Evolutionary conservation across 2,329 filamentous ascomycete species (phyloP), one percentile per base, ranked within the genome.

Genomic region (Colletotrichum karsti): DNA sequence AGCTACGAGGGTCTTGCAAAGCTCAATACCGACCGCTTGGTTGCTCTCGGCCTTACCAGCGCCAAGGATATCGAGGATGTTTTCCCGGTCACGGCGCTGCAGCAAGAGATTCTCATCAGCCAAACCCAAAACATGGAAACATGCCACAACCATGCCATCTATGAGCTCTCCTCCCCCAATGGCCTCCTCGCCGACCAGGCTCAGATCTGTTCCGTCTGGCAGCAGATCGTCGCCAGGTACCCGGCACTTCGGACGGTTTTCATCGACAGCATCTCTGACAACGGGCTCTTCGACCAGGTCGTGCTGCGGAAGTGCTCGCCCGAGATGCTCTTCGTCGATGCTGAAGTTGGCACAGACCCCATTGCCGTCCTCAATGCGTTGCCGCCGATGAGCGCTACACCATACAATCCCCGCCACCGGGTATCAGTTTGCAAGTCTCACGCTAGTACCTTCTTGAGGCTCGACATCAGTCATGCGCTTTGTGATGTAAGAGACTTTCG

Each of bases 261-360:
- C 64, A 83, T 82, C 46, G 84, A 86, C 50, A 85, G 84, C 35
- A 77, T 85, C 12, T 82, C 83, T 10, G 79, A 82, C 39, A 79
- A 83, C 6, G 83, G 84, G 0, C 74, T 87, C 0, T 87, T 83
- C 63, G 84, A 87, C 63, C 84, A 83, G 70, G 78, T 87, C 10
- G 76, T 88, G 6, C 73, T 88, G 2, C 79, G 80, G 8, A 81
- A 79, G 51, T 78, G 80, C 15, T 86, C 84, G 0, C 84, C 86
- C 0, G 81, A 78, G 37, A 87, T 88, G 82, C 76, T 88, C 5
- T 88, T 87, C 59, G 81, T 88, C 48, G 86, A 88, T 57, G 81
- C 82, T 2, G 77, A 76, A 0, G 72, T 79, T 53, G 66, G 79
- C 62, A 74, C 82, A 71, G 73, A 84, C 71, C 74, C 80, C 63